Conservation (phyloP, 805 yeast genomes). For the Cyberlindnera galapagoensis region DNA sequence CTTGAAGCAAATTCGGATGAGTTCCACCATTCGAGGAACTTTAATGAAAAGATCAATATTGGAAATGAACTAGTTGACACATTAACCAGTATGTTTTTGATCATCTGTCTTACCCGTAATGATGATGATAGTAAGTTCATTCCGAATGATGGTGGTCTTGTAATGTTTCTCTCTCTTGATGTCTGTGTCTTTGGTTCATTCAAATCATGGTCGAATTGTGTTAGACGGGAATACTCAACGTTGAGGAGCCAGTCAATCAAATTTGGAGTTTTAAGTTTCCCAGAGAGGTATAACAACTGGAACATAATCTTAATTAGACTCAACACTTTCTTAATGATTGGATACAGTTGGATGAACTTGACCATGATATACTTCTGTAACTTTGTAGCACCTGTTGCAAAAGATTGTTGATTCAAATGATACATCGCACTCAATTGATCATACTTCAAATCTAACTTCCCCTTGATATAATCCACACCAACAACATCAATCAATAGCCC, state of each 20-base stretch:
- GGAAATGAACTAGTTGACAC: conserved; percentile 52
- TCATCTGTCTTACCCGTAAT: conserved; percentile 12
- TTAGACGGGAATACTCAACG: conserved; percentile 49
- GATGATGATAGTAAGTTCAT: conserved; percentile 13
- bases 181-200: conserved; percentile 10
- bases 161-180: conserved; percentile 1
- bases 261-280: conserved; percentile 56
- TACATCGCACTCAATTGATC: conserved; percentile 58
- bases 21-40: conserved; percentile 92
- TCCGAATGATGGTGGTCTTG: conserved; percentile 23
- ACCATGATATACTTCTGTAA: conserved; percentile 28
- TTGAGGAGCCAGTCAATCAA: conserved; percentile 53
- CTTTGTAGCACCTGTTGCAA: conserved; percentile 12
- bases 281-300: conserved; percentile 61
- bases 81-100: conserved; percentile 14
- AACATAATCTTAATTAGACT: conserved; percentile 48
- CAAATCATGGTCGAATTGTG: conserved; percentile 23
- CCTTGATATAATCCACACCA: conserved; percentile 60
- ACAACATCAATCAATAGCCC: conserved; percentile 55
- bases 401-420: conserved; percentile 40
- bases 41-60: conserved; percentile 69
- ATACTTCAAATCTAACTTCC: conserved; percentile 58
- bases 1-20: conserved; percentile 64
- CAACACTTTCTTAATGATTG: conserved; percentile 42
- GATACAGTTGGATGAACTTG: conserved; percentile 61